Percentiles rank a stretch among this genome's conserved stretches.
Conservation (phyloP, 345 rosid genomes). For the Noccaea bulbosa region DNA sequence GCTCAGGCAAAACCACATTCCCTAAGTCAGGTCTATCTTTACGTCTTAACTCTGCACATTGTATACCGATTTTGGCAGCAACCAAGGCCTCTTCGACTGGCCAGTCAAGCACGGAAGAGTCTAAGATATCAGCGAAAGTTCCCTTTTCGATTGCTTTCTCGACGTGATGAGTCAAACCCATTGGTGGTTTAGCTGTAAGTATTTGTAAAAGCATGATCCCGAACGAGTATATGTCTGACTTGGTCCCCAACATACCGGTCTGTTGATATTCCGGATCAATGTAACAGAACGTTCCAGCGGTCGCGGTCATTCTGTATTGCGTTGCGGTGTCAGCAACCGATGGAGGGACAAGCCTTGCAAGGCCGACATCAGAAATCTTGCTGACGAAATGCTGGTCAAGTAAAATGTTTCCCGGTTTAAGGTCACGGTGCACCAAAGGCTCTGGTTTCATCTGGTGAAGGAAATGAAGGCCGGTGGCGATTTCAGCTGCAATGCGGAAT, state of each 20-base stretch:
- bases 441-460: conserved; percentile 95
- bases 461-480: conserved; percentile 81
- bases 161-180: conserved; percentile 79
- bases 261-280: conserved; percentile 96
- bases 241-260: conserved; percentile 84
- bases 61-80: conserved; percentile 65
- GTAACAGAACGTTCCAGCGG: conserved; percentile 95
- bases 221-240: conserved; percentile 82
- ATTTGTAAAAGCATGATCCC: conserved; percentile 84
- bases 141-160: conserved; percentile 67
- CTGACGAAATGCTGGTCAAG: conserved; percentile 80
- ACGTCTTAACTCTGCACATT: conserved; percentile 76
- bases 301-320: conserved; percentile 84
- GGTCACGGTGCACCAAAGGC: conserved; percentile 90
- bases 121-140: conserved; percentile 55
- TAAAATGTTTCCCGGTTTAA: conserved; percentile 88
- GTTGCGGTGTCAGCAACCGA: conserved; percentile 64
- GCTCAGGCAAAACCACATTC: conserved; percentile 64
- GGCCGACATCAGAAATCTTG: conserved; percentile 91
- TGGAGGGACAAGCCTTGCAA: conserved; percentile 96
- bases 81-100: conserved; percentile 66
- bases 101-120: conserved; percentile 71
- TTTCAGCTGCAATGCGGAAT: conserved; percentile 80
- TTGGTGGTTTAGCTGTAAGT: conserved; percentile 83
- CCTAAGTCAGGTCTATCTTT: conserved; percentile 93